Percentiles rank a stretch among this genome's conserved stretches.
These are phyloP conservation scores for Paecilomyces formosus DNA, from an alignment of 2,329 filamentous ascomycete species.

Conservation along the genomic window DNA sequence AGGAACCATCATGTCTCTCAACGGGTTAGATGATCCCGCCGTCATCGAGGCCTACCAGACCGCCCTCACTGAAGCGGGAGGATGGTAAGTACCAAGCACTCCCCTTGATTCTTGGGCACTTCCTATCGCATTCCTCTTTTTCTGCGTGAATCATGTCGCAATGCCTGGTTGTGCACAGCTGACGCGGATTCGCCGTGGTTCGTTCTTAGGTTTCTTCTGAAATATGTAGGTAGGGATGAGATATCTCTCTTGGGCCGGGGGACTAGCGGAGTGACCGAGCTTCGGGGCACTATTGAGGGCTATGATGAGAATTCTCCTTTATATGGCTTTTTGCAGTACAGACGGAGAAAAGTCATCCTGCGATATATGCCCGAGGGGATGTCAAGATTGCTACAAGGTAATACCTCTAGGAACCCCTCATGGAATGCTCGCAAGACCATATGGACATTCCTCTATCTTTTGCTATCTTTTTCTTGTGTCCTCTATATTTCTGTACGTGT, in stretches of 20 bases:
- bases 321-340: conserved; percentile 85
- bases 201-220: conserved; percentile 74
- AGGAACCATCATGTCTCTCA: conserved; percentile 69
- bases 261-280: conserved; percentile 73
- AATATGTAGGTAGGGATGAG: conserved; percentile 83
- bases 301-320: conserved; percentile 82
- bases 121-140: conserved; percentile 2
- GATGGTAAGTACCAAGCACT: conserved; percentile 63
- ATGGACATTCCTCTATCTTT: background rate
- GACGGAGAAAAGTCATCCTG: conserved; percentile 80
- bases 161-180: conserved; percentile 5
- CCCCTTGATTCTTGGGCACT: background rate
- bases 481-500: background rate
- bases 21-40: conserved; percentile 76
- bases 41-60: conserved; percentile 80
- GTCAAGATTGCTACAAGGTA: conserved; percentile 88
- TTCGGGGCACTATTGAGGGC: conserved; percentile 66
- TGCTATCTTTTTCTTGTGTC: background rate
- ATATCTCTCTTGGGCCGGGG: conserved; percentile 71
- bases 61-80: conserved; percentile 74
- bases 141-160: background rate
- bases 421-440: background rate
- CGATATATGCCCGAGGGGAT: conserved; percentile 89
- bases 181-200: conserved; percentile 4
- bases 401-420: conserved; percentile 18